Conservation (phyloP, 192 early-diverging fungal genomes). For the Coemansia pectinata region DNA sequence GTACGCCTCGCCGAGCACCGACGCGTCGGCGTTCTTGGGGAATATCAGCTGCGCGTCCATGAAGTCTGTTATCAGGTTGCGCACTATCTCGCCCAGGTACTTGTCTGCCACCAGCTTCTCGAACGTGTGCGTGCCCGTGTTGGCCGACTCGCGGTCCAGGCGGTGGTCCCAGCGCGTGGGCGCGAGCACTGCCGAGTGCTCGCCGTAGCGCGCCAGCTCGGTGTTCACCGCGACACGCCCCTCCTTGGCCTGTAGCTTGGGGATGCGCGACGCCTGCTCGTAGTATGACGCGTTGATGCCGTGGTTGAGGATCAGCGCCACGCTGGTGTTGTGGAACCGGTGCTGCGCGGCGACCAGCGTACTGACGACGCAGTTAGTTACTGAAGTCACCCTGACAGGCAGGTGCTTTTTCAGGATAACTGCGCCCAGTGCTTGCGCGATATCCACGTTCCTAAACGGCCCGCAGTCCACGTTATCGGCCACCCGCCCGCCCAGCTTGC, state of each 20-base stretch:
- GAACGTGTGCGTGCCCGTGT: slow-evolving; percentile 79
- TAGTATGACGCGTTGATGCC: slow-evolving; percentile 96
- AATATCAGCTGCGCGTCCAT: slow-evolving; percentile 82
- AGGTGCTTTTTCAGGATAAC: slow-evolving; percentile 66
- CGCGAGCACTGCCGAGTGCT: slow-evolving; percentile 64
- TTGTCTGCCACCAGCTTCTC: slow-evolving; percentile 96
- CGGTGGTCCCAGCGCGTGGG: slow-evolving; percentile 81
- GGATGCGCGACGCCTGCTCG: slow-evolving; percentile 50
- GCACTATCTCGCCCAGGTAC: slow-evolving; percentile 92
- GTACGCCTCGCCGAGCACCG: slow-evolving; percentile 62
- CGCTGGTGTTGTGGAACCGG: slow-evolving; percentile 65
- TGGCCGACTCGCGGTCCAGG: slow-evolving; percentile 78
- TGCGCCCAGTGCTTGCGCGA: slow-evolving; percentile 73
- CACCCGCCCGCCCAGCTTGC: slow-evolving; percentile 65
- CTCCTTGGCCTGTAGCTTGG: not conserved
- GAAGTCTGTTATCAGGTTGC: slow-evolving; percentile 79
- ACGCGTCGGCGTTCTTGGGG: slow-evolving; percentile 33
- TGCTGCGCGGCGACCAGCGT: slow-evolving; percentile 88
- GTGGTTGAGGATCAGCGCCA: slow-evolving; percentile 90
- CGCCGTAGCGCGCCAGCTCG: slow-evolving; percentile 90
- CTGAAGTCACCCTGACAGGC: slow-evolving; percentile 76
- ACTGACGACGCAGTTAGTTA: slow-evolving; percentile 96
- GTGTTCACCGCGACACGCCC: slow-evolving; percentile 85
- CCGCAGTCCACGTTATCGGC: slow-evolving; percentile 14
- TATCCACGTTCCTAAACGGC: slow-evolving; percentile 71